These are phyloP conservation scores for Cucurbita ficifolia DNA, from an alignment of 306 rosid genomes.

Conservation along the genomic window DNA sequence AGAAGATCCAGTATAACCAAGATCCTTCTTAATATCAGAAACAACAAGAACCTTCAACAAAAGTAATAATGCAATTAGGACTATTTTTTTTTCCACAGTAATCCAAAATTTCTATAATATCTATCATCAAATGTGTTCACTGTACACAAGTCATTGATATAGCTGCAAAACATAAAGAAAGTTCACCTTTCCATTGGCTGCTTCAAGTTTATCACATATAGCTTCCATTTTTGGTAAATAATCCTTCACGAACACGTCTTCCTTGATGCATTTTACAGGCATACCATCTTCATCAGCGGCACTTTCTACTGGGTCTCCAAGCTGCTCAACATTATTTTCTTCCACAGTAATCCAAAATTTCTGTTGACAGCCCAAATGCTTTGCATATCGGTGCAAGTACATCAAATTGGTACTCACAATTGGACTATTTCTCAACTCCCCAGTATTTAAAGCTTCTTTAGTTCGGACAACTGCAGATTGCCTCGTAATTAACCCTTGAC, in stretches of 20 bases:
- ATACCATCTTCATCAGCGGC: constrained; percentile 12
- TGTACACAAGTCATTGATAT: not conserved
- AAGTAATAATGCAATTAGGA: constrained; percentile 14
- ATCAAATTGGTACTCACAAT: constrained; percentile 57
- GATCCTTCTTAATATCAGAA: constrained; percentile 66
- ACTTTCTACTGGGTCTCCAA: constrained; percentile 9
- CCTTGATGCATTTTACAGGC: constrained; percentile 18
- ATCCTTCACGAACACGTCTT: constrained; percentile 52
- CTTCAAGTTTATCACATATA: constrained; percentile 51
- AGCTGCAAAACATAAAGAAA: constrained; percentile 4
- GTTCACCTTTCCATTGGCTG: constrained; percentile 65
- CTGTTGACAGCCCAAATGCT: constrained; percentile 45
- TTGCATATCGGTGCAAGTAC: constrained; percentile 62
- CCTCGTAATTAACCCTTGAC: constrained; percentile 64
- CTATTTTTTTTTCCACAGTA: not conserved
- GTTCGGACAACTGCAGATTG: constrained; percentile 56
- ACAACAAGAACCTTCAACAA: constrained; percentile 65
- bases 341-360: constrained; percentile 46
- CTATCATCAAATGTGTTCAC: not conserved
- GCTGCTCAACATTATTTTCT: constrained; percentile 14
- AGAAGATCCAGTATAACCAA: constrained; percentile 51
- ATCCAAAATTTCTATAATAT: no score
- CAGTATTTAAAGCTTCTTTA: constrained; percentile 28
- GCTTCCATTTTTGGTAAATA: constrained; percentile 60
- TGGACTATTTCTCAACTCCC: constrained; percentile 28